Percentiles rank a stretch among this genome's conserved stretches.
Evolutionary conservation across 108 stramenopile genomes (phyloP).

Genomic region (Cyclotella kingstonii): DNA sequence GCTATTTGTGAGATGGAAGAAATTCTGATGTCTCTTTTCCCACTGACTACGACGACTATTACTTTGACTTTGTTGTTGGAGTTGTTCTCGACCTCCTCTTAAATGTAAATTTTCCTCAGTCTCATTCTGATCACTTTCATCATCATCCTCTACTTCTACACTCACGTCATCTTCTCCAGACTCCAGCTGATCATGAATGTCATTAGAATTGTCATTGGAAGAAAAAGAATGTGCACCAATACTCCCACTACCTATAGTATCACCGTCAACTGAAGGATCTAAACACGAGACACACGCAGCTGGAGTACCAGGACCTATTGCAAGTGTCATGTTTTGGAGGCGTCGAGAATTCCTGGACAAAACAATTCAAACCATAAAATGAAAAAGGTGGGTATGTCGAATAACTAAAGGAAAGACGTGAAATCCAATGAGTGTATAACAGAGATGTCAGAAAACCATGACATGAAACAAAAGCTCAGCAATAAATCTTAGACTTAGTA

Average conservation of each 20-base stretch:
- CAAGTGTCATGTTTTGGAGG: conserved; percentile 77
- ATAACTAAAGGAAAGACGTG: neutral
- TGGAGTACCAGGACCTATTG: conserved; percentile 72
- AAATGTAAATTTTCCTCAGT: no score
- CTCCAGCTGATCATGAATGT: conserved; percentile 17
- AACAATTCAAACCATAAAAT: neutral
- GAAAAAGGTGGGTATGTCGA: neutral
- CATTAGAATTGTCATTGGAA: conserved; percentile 23
- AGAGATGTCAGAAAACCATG: no score
- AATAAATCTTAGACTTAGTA: no score
- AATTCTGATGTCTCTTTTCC: no score
- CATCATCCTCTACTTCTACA: conserved; percentile 29
- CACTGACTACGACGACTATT: no score
- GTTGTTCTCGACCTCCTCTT: conserved; percentile 1
- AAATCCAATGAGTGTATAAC: no score
- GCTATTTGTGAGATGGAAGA: no score
- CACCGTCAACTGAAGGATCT: neutral
- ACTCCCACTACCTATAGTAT: neutral
- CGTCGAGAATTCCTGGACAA: conserved; percentile 57
- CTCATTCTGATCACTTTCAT: neutral
- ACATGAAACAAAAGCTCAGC: no score
- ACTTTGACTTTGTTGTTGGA: conserved; percentile 3
- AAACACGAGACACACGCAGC: conserved; percentile 45
- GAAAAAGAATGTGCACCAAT: neutral
- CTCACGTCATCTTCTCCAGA: conserved; percentile 20